Base-by-base conservation (phyloP, 2,329 filamentous ascomycete genomes). In the Plenodomus lindquistii region DNA sequence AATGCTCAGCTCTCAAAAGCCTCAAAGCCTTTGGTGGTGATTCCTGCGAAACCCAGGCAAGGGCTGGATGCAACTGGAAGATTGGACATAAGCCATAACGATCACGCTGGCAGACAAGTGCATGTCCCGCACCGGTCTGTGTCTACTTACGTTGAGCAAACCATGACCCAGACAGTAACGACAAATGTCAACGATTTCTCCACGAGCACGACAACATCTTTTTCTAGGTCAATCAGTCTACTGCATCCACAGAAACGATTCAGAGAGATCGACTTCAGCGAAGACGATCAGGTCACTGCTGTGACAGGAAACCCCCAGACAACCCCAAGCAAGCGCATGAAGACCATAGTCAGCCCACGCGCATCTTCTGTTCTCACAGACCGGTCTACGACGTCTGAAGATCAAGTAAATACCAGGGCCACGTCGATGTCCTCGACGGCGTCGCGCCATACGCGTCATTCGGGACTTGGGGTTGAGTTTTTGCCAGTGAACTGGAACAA, bases 391-490 rank as follows among this genome's bases (percentile, higher is more conserved):
- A 3, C 35, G 17, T 37, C 35, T 22, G 18, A 8, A 17, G 24
- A n/a, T 34, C 11, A 22, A 22, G 34, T 16, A 38, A 21, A 21
- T 18, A 16, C 8, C 9, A 18, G 34, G 20, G 20, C 22, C 37
- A 40, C 31, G n/a, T 44, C 37, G 22, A 38, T 20, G 4, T 36
- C 21, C 18, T 39, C 35, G 13, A 36, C 22, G 3, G 42, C 21
- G 8, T 40, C 29, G 3, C 44, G 56, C 2, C 46, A 39, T 15
- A 63, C 55, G 2, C 55, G 62, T 2, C 58, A 62, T 40, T 60
- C 54, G 1, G 56, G 60, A 1, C 18, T 55, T 10, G 16, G 31
- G 1, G 46, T 55, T 0, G 50, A 57, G 10, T 62, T 54, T 19
- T 34, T 37, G 3, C 62, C 60, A 1, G 48, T 39, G 15, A 19